Conservation (phyloP, 2,329 filamentous ascomycete genomes). For the Alternaria atra region DNA sequence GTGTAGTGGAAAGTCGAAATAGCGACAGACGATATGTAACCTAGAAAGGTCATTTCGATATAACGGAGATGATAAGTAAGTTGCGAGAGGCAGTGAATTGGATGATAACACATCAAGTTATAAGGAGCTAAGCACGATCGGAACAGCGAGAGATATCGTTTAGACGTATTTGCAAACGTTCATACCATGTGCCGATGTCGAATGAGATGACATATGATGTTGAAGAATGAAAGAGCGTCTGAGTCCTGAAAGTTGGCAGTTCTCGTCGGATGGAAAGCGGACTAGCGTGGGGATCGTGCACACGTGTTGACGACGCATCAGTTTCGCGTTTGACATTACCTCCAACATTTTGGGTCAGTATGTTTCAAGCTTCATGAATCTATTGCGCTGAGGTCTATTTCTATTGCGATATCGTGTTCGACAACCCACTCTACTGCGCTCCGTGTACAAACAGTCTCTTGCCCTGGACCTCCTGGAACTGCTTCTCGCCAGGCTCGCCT, state of each 20-base stretch:
- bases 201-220: background rate
- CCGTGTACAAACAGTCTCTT: conserved; percentile 63
- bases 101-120: background rate
- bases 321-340: background rate
- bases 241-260: background rate
- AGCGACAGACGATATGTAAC: no score
- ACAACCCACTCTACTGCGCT: conserved; percentile 27
- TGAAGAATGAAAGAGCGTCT: background rate
- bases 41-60: background rate
- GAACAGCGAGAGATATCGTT: background rate
- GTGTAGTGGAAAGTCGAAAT: background rate
- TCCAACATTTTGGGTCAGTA: background rate
- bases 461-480: conserved; percentile 68
- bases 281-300: background rate
- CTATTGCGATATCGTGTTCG: background rate
- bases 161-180: background rate
- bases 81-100: background rate
- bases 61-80: background rate
- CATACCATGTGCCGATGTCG: background rate
- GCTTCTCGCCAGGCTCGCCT: conserved; percentile 69
- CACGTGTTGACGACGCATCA: background rate
- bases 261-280: background rate
- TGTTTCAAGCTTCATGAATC: background rate
- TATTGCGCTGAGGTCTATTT: background rate
- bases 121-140: background rate